Conservation (phyloP, 306 rosid species). For the Pyrus pyrifolia region DNA sequence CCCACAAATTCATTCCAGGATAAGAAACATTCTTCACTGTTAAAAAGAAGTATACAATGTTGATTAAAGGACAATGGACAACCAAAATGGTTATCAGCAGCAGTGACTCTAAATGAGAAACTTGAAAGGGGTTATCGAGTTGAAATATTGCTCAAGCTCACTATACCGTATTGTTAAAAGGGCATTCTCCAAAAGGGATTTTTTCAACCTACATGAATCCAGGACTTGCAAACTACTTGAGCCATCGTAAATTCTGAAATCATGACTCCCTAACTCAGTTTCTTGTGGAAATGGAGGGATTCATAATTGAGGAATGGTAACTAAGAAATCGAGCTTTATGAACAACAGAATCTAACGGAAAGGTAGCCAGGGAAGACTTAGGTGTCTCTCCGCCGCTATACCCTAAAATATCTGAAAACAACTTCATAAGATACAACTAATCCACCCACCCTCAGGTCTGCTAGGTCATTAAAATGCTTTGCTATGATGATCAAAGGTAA, state of each 20-base stretch:
- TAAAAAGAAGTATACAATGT: neutral
- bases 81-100: neutral
- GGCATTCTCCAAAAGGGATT: neutral
- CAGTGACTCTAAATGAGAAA: neutral
- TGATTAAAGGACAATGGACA: neutral
- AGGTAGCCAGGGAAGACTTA: neutral
- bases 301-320: neutral
- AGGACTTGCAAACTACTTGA: neutral
- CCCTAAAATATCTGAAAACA: neutral
- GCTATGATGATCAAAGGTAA: neutral
- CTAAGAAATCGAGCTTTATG: neutral
- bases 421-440: neutral
- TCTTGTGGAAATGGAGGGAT: neutral
- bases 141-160: neutral
- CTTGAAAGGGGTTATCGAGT: neutral
- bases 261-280: neutral
- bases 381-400: neutral
- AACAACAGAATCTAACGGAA: neutral
- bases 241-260: neutral
- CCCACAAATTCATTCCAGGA: constrained; percentile 2
- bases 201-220: neutral
- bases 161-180: neutral
- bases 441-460: neutral
- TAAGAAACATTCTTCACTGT: neutral
- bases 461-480: neutral